phyloP scores from a whole-genome alignment of 176 grass and related monocot genomes.

The Triticum monococcum region DNA sequence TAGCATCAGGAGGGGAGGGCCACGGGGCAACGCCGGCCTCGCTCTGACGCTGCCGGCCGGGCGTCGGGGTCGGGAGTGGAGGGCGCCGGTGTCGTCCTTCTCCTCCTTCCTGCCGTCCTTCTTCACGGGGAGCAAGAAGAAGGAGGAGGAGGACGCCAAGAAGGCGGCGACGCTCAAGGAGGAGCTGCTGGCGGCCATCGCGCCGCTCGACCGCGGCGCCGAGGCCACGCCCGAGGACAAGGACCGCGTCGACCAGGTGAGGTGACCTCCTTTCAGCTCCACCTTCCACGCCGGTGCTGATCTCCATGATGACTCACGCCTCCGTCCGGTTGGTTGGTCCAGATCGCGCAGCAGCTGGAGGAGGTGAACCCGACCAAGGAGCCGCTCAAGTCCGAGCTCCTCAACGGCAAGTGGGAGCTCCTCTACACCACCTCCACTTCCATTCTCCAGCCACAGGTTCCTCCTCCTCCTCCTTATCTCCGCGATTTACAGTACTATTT shows the following conservation, averaged over 20 bases:
- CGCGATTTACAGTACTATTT: too few species aligned
- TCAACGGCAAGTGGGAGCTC: slow-evolving; percentile 97
- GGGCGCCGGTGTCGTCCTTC: slow-evolving; percentile 69
- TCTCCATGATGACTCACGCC: too few species aligned
- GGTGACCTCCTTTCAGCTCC: too few species aligned
- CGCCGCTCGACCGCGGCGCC: slow-evolving; percentile 72
- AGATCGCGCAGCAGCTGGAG: slow-evolving; percentile 72
- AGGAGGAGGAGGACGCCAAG: slow-evolving; percentile 38
- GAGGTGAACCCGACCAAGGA: slow-evolving; percentile 68
- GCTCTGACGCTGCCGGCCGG: not conserved
- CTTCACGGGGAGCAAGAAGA: slow-evolving; percentile 38
- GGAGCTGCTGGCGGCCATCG: slow-evolving; percentile 71
- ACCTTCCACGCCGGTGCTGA: too few species aligned
- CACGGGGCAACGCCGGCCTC: not conserved
- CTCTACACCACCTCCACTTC: slow-evolving; percentile 84
- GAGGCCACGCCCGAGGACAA: slow-evolving; percentile 63
- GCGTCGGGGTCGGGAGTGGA: slow-evolving; percentile 40
- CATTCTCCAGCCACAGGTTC: slow-evolving; percentile 74
- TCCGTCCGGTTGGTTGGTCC: too few species aligned
- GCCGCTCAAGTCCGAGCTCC: slow-evolving; percentile 78
- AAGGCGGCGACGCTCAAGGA: slow-evolving; percentile 62
- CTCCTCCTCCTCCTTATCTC: not conserved
- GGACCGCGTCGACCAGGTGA: slow-evolving; percentile 65
- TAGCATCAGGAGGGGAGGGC: not conserved
- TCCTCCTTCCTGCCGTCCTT: slow-evolving; percentile 60